These are phyloP conservation scores for Ambrosia hybrid DNA, from an alignment of 140 eudicot genomes.

Conservation along the genomic window DNA sequence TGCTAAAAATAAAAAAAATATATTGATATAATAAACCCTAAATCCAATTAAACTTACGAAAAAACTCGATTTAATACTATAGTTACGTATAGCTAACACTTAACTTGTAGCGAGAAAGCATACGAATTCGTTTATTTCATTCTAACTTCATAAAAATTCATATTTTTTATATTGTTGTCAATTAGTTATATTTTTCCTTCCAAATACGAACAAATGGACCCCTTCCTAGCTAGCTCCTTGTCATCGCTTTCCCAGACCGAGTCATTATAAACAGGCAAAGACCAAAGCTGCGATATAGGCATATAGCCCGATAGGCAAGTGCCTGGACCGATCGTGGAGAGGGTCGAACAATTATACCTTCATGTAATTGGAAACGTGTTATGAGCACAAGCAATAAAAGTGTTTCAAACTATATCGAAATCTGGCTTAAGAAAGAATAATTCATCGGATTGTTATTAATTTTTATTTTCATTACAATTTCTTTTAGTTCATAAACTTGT, in stretches of 20 bases:
- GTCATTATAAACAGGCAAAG: not conserved
- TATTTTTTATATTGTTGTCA: not conserved
- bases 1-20: too few relatives aligned
- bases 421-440: not conserved
- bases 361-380: too few relatives aligned
- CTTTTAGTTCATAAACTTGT: not conserved
- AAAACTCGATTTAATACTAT: too few relatives aligned
- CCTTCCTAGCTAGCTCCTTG: not conserved
- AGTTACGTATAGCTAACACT: too few relatives aligned
- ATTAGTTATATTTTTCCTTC: not conserved
- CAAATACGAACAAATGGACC: too few relatives aligned
- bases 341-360: too few relatives aligned
- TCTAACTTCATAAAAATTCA: not conserved
- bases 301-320: too few relatives aligned
- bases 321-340: too few relatives aligned
- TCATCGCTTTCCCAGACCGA: not conserved
- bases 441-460: not conserved
- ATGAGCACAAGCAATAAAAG: too few relatives aligned
- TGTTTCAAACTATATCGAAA: not conserved
- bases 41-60: too few relatives aligned
- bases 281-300: not conserved
- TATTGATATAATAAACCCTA: too few relatives aligned
- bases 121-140: not conserved
- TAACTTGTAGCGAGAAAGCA: not conserved
- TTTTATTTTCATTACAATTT: not conserved